Evolutionary conservation across 192 early-diverging fungal species (phyloP), one percentile per base, ranked within the genome.

Genomic region (Allomyces arbusculus): DNA sequence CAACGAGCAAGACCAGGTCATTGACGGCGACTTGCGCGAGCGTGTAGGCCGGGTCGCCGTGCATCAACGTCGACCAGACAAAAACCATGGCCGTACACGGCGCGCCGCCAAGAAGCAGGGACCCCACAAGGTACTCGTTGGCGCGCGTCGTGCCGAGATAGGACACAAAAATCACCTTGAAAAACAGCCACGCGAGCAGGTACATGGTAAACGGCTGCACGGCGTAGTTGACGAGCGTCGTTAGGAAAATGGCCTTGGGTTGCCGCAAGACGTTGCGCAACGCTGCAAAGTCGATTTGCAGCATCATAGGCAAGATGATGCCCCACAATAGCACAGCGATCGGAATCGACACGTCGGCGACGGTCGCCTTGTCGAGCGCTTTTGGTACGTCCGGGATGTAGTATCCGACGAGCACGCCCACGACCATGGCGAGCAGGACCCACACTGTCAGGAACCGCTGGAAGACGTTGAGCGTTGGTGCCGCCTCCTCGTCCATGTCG

Each of bases 291-390:
- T 76, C 70, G 20, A 83, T 73, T 65, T 76, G 76, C 65, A 82
- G 84, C 12, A 89, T 74, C 11, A 89, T 84, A 7, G 87, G 87
- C 64, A 86, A 86, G 80, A 89, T 85, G 86, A 89, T 89, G 10
- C 75, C 33, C 6, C 87, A 71, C 55, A 89, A 64, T 0, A 86
- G 85, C 61, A 88, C 64, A 10, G 80, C 83, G 61, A 88, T 82
- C 1, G 87, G 84, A 6, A 86, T 64, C 40, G 87, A 89, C 3
- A 89, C 85, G 61, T 76, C 77, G 58, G 69, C 86, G 66, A 89
- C 75, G 26, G 78, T 69, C 10, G 79, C 77, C 4, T 76, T 74
- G 61, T 78, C 73, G 67, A 89, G 73, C 11, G 75, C 73, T 7
- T 67, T 20, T 24, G 76, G 75, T 10, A 82, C 81, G 33, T 61